Evolutionary conservation across 2,329 filamentous ascomycete genomes (phyloP), one percentile per base, ranked within the genome.

Genomic region (Paecilomyces niveus): DNA sequence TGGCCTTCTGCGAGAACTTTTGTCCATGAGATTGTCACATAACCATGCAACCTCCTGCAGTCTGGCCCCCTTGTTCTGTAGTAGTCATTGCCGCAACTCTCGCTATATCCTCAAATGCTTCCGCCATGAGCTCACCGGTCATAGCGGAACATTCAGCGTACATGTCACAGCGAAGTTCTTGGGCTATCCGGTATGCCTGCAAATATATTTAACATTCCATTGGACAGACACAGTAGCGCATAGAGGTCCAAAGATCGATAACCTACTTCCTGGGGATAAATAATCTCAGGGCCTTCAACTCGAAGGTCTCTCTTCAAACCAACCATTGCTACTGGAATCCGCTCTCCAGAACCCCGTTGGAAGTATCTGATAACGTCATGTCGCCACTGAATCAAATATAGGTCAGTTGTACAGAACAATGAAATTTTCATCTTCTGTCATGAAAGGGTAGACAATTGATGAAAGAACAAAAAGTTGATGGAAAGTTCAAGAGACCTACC

Each of bases 121-220:
- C 80, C 32, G 74, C 73, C 62, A 85, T 81, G 45, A 87, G 71
- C 70, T 86, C 81, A 2, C 84, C 84, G 5, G 84, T 86, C 45
- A 82, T 39, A 49, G 84, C 83, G 61, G 82, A 85, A 63, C 84
- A 87, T 66, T 87, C 84, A 3, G 83, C 84, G 70, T 87, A 87
- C 35, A 78, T 74, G 74, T 87, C 84, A 68, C 81, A 84, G 24
- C 83, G 75, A 72, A 86, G 80, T 63, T 83, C 80, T 63, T 85
- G 83, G 15, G 84, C 83, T 6, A 83, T 83, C 70, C 66, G 80
- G 74, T 80, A 84, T 72, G 62, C 83, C 79, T 77, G 64, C 68
- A 62, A 65, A 64, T 18, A 64, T 61, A 29, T 65, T 70, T 62
- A 62, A 49, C 3, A 18, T 33, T 18, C 39, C 5, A 18, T 18